Evolutionary conservation across 352 stramenopile genomes (phyloP).

Genomic region (Phytophthora idaei): DNA sequence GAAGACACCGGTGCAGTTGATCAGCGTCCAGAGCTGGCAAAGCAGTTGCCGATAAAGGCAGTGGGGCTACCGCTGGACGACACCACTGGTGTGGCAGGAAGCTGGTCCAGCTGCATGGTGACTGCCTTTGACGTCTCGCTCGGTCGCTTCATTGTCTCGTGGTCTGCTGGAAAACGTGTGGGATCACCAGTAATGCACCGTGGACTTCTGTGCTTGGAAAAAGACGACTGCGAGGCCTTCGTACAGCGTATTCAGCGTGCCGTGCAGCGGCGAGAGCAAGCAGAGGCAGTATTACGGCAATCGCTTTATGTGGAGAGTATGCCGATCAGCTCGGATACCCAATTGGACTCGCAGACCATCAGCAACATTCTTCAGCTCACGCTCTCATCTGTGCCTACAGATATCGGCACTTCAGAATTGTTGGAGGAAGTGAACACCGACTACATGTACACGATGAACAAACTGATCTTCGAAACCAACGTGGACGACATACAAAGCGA

Average conservation of each 20-base stretch:
- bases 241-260: slow-evolving; percentile 46
- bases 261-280: slow-evolving; percentile 54
- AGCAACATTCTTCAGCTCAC: slow-evolving; percentile 76
- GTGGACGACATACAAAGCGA: slow-evolving; percentile 62
- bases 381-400: slow-evolving; percentile 56
- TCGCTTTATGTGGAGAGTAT: slow-evolving; percentile 79
- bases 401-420: slow-evolving; percentile 64
- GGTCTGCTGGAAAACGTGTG: slow-evolving; percentile 75
- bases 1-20: slow-evolving; percentile 8
- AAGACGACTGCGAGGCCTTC: slow-evolving; percentile 56
- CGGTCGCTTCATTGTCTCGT: slow-evolving; percentile 71
- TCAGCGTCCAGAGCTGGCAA: slow-evolving; percentile 23
- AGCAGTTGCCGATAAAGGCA: slow-evolving; percentile 58
- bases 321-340: slow-evolving; percentile 66
- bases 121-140: slow-evolving; percentile 61
- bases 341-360: slow-evolving; percentile 73
- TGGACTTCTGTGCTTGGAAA: slow-evolving; percentile 68
- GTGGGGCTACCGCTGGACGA: slow-evolving; percentile 72
- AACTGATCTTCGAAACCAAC: slow-evolving; percentile 88
- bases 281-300: slow-evolving; percentile 67
- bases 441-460: slow-evolving; percentile 95
- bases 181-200: slow-evolving; percentile 67
- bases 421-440: slow-evolving; percentile 91
- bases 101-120: slow-evolving; percentile 81
- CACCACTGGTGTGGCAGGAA: slow-evolving; percentile 50